Evolutionary conservation across 1,139 yeast genomes (phyloP).

Genomic region (Diutina siamensis): DNA sequence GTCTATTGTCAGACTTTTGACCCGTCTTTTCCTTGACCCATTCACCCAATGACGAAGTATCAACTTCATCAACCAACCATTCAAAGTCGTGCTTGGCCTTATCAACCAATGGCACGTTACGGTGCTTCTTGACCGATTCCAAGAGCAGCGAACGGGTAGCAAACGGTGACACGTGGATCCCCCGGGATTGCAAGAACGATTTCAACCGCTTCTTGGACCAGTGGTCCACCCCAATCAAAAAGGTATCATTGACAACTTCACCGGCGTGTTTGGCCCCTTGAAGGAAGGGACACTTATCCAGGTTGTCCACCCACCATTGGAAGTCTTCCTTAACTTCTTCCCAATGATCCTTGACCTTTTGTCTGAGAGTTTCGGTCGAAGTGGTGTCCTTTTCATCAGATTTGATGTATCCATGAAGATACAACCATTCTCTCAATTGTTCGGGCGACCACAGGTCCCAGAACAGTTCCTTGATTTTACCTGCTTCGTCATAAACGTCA

Average conservation of each 20-base stretch:
- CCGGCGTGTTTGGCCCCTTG: constrained; percentile 13
- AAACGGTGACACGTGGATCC: constrained; percentile 32
- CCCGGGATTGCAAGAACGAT: constrained; percentile 41
- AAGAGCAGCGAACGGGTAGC: constrained; percentile 36
- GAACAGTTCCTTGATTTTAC: constrained; percentile 30
- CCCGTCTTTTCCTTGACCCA: constrained; percentile 18
- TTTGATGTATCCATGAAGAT: constrained; percentile 17
- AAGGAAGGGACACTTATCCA: constrained; percentile 13
- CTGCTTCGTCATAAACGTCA: constrained; percentile 26
- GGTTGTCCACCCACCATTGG: constrained; percentile 22
- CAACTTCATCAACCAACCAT: constrained; percentile 15
- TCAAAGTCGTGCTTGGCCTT: constrained; percentile 7
- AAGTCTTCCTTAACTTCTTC: constrained; percentile 33
- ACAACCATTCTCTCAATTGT: constrained; percentile 23
- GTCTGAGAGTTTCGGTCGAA: constrained; percentile 13
- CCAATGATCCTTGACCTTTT: constrained; percentile 13
- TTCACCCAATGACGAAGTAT: constrained; percentile 14
- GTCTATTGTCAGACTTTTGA: constrained; percentile 8
- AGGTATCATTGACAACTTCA: constrained; percentile 31
- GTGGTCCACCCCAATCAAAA: constrained; percentile 30
- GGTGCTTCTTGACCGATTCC: constrained; percentile 37
- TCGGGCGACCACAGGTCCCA: constrained; percentile 28
- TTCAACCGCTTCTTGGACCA: constrained; percentile 40
- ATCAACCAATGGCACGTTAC: constrained; percentile 13
- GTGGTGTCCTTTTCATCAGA: constrained; percentile 15